Evolutionary conservation across 257 asterid genomes (phyloP).

Genomic region (Rehmannia glutinosa): DNA sequence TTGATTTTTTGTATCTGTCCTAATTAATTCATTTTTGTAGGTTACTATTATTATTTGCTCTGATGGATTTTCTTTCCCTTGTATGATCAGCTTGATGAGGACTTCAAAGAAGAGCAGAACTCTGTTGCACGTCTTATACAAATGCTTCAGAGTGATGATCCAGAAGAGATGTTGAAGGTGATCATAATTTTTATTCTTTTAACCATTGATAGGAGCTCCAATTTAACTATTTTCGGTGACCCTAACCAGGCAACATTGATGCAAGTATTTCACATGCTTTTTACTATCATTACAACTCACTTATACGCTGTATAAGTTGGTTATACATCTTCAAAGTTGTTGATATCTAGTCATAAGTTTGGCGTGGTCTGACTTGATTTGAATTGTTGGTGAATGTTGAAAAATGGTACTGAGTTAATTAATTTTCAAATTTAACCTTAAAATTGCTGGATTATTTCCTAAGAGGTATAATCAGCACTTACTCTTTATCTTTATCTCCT

Average conservation of each 20-base stretch:
- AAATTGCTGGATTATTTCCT: background rate
- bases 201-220: background rate
- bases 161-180: constrained; percentile 95
- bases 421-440: background rate
- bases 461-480: background rate
- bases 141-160: constrained; percentile 81
- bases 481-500: background rate
- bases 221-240: background rate
- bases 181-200: constrained; percentile 21
- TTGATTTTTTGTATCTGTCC: background rate
- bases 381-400: background rate
- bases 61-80: constrained; percentile 1
- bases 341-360: background rate
- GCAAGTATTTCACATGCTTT: background rate
- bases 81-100: constrained; percentile 77
- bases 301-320: background rate
- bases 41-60: background rate
- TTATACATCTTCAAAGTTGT: background rate
- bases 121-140: constrained; percentile 88
- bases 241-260: background rate
- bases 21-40: constrained; percentile 3
- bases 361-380: constrained; percentile 3
- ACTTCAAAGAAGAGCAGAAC: constrained; percentile 93
- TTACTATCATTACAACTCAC: background rate
- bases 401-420: background rate